Percentiles rank a stretch among this genome's conserved stretches.
phyloP scores from a whole-genome alignment of 1,139 yeast species.

The Yarrowia galli region DNA sequence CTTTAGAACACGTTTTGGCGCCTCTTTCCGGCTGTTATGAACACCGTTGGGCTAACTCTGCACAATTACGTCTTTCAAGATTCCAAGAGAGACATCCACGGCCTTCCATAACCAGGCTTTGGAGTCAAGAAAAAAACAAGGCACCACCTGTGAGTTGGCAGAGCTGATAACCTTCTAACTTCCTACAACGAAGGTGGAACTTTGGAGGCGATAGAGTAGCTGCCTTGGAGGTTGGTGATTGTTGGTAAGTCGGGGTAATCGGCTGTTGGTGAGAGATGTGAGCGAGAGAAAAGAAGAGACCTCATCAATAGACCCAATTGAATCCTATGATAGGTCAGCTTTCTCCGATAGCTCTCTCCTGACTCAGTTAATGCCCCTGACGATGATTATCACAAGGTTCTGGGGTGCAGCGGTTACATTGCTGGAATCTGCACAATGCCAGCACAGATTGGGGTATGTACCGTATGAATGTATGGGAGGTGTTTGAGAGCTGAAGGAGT shows the following conservation, averaged over 20 bases:
- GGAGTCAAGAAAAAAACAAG: no score
- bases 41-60: neutral
- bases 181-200: constrained; percentile 2
- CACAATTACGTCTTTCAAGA: neutral
- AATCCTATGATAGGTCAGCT: no score
- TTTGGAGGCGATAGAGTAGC: constrained; percentile 15
- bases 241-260: neutral
- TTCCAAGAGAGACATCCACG: constrained; percentile 5
- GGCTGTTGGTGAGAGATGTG: neutral
- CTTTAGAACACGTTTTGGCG: neutral
- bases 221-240: constrained; percentile 16
- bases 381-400: neutral
- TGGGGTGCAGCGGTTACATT: neutral
- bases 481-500: no score
- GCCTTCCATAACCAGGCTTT: constrained; percentile 2
- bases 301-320: no score
- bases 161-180: neutral
- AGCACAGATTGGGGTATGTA: neutral
- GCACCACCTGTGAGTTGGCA: constrained; percentile 21
- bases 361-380: neutral
- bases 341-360: no score
- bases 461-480: no score
- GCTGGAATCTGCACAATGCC: neutral
- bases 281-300: neutral
- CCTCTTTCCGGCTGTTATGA: neutral